These are phyloP conservation scores for Cerioporus squamosus DNA, from an alignment of 1,284 basidiomycete species.

Conservation along the genomic window DNA sequence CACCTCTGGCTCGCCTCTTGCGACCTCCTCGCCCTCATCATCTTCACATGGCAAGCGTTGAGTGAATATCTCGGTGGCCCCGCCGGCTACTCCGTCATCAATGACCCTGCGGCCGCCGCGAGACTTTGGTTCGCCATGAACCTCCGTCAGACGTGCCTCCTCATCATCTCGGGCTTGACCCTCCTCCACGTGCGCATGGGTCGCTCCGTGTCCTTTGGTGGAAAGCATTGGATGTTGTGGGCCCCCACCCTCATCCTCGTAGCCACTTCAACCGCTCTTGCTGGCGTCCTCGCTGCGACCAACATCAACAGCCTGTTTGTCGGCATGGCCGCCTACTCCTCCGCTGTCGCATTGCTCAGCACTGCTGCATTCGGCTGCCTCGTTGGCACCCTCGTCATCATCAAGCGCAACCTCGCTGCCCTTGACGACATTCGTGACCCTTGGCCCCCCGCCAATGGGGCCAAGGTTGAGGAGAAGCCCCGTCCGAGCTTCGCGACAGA, in stretches of 20 bases:
- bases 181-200: conserved; percentile 70
- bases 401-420: conserved; percentile 63
- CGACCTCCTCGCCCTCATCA: conserved; percentile 60
- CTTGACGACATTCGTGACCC: conserved; percentile 53
- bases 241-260: conserved; percentile 58
- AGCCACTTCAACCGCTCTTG: conserved; percentile 57
- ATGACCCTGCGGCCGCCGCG: conserved; percentile 53
- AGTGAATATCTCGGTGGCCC: conserved; percentile 53
- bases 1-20: conserved; percentile 72
- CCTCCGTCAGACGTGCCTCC: conserved; percentile 64
- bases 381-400: conserved; percentile 59
- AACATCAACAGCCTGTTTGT: conserved; percentile 58
- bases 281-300: conserved; percentile 59
- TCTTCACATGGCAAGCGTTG: conserved; percentile 70
- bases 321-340: conserved; percentile 62
- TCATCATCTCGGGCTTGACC: conserved; percentile 61
- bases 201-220: conserved; percentile 67
- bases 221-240: conserved; percentile 72
- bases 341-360: conserved; percentile 54
- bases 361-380: conserved; percentile 57
- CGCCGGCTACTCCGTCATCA: conserved; percentile 44
- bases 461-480: conserved; percentile 48
- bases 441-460: conserved; percentile 57
- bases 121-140: conserved; percentile 68
- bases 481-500: conserved; percentile 67